A percentile compares a stretch with the other conserved stretches of the same genome.
Conservation (phyloP, 495 filamentous ascomycete genomes). For the Tuber microsphaerosporum region DNA sequence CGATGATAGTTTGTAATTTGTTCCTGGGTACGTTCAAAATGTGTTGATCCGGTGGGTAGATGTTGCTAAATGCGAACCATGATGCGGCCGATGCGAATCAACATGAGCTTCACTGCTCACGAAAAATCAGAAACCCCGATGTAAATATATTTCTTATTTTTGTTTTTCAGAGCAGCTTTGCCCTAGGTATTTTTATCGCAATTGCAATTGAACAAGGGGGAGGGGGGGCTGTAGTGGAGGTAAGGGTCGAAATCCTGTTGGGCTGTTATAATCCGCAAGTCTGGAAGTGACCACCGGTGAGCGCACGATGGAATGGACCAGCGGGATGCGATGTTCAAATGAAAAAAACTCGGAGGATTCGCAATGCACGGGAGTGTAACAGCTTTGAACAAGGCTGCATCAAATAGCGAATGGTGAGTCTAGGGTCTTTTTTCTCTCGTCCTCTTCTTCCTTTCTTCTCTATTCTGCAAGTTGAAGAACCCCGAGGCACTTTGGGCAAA, state of each 20-base stretch:
- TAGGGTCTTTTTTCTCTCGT: constrained; percentile 15
- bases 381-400: constrained; percentile 11
- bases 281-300: background rate
- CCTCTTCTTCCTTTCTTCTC: background rate
- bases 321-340: constrained; percentile 1
- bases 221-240: background rate
- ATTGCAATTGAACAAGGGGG: constrained; percentile 22
- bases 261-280: background rate
- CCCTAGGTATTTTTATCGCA: constrained; percentile 25
- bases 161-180: constrained; percentile 12
- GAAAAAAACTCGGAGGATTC: constrained; percentile 3
- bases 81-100: constrained; percentile 39
- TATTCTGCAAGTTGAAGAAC: constrained; percentile 6
- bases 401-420: constrained; percentile 21
- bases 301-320: background rate
- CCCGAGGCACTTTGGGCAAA: constrained; percentile 17
- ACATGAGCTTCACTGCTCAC: constrained; percentile 37
- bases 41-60: constrained; percentile 34
- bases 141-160: constrained; percentile 17
- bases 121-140: constrained; percentile 22
- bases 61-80: constrained; percentile 39
- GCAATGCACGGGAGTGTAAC: background rate
- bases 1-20: constrained; percentile 26
- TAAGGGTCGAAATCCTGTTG: constrained; percentile 2
- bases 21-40: constrained; percentile 33